These are phyloP conservation scores for Dianthus caryophyllus DNA, from an alignment of 148 eudicot species.

Conservation along the genomic window DNA sequence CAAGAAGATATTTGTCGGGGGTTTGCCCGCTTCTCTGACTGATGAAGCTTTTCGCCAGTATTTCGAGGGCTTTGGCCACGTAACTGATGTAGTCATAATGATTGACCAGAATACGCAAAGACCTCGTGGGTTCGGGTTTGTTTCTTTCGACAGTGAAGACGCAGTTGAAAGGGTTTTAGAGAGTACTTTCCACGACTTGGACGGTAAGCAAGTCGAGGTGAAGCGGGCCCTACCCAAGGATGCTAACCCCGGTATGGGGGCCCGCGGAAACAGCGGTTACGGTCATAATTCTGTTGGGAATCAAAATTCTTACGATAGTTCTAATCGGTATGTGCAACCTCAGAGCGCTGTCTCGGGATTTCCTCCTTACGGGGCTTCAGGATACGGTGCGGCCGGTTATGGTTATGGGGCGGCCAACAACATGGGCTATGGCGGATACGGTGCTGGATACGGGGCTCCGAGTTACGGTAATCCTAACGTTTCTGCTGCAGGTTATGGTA, in stretches of 20 bases:
- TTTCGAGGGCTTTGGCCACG: slow-evolving; percentile 75
- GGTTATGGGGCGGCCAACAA: slow-evolving; percentile 72
- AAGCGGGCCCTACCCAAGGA: slow-evolving; percentile 95
- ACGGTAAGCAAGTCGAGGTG: slow-evolving; percentile 93
- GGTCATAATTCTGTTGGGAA: slow-evolving; percentile 71
- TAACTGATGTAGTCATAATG: slow-evolving; percentile 93
- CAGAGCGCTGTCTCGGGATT: slow-evolving; percentile 68
- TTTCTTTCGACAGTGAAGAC: slow-evolving; percentile 85
- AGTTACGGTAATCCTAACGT: slow-evolving; percentile 66
- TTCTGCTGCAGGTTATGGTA: slow-evolving; percentile 58
- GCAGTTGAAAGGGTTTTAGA: slow-evolving; percentile 94
- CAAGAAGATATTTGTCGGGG: slow-evolving; percentile 97
- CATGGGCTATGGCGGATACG: slow-evolving; percentile 76
- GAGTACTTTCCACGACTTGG: slow-evolving; percentile 76
- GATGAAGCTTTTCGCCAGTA: slow-evolving; percentile 88
- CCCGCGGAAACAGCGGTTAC: slow-evolving; percentile 37
- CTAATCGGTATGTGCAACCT: slow-evolving; percentile 67
- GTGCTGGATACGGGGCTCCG: slow-evolving; percentile 64
- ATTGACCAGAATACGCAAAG: slow-evolving; percentile 86
- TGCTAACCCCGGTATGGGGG: slow-evolving; percentile 64
- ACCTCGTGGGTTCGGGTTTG: slow-evolving; percentile 95
- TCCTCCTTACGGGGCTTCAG: slow-evolving; percentile 69
- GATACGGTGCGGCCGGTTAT: slow-evolving; percentile 67
- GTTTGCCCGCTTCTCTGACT: slow-evolving; percentile 69
- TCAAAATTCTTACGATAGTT: slow-evolving; percentile 57